phyloP scores from a whole-genome alignment of 2,329 filamentous ascomycete genomes.

The Paracamarosporium sp. region DNA sequence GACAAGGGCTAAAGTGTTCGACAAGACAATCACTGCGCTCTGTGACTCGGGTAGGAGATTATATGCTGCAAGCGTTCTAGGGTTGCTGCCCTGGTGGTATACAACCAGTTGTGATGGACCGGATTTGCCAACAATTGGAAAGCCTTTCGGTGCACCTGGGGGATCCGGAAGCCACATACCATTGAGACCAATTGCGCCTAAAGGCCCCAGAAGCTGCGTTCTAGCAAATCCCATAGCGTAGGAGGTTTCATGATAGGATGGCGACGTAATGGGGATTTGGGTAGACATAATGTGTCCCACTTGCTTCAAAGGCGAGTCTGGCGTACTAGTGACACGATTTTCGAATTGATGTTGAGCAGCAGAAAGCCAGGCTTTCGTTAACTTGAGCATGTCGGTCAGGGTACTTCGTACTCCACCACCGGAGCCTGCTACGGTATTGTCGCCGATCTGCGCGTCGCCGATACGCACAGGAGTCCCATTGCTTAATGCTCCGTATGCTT shows the following conservation, averaged over 20 bases:
- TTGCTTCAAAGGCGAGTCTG: neutral
- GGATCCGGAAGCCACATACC: neutral
- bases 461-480: neutral
- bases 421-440: neutral
- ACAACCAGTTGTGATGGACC: constrained; percentile 19
- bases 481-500: neutral
- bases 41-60: constrained; percentile 36
- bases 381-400: neutral
- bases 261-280: neutral
- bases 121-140: constrained; percentile 18
- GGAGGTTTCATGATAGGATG: neutral
- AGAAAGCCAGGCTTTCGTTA: neutral
- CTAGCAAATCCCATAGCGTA: neutral
- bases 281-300: neutral
- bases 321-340: neutral
- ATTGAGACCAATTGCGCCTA: neutral
- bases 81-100: constrained; percentile 32
- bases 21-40: constrained; percentile 30
- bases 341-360: neutral
- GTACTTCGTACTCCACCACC: neutral
- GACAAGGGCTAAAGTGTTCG: constrained; percentile 26
- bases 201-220: neutral
- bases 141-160: no score
- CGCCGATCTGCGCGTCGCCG: neutral
- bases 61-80: constrained; percentile 22